Evolutionary conservation across 2,329 filamentous ascomycete genomes (phyloP), one percentile per base, ranked within the genome.

Genomic region (Colletotrichum caudatum): DNA sequence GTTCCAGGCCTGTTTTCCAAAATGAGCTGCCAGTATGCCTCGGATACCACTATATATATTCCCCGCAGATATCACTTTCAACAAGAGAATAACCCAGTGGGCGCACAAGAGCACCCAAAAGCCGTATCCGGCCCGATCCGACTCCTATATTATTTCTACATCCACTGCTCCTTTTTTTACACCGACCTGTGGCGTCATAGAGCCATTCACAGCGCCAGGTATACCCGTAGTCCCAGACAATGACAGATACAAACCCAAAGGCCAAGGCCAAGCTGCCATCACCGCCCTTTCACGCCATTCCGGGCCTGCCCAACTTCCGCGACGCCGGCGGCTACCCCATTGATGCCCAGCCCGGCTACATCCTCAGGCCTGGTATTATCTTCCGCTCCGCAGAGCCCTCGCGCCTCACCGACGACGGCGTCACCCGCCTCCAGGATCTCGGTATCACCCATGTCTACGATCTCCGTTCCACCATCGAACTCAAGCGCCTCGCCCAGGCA

Each of bases 321-420:
- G 91, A 93, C 77, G 82, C 92, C 35, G 91, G 90, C 73, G 89
- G 89, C 56, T 89, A 90, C 74, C 82, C 85, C 12, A 77, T 88
- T 57, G 69, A 79, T 35, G 75, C 74, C 5, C 69, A 76, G 16
- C 76, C 78, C 12, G 76, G 66, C 63, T 82, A 79, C 77, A 81
- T 79, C 64, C 78, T 93, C 72, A 85, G 87, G 35, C 82, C 82
- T 29, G 84, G 85, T 41, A 76, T 90, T 39, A 81, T 92, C 69
- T 95, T 89, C 81, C 90, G 93, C 68, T 90, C 90, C 60, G 92
- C 91, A 2, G 91, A 94, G 74, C 89, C 91, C 20, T 88, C 87
- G 23, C 82, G 82, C 68, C 82, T 92, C 50, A 89, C 88, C 1
- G 78, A 84, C 35, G 81, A 84, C 33, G 90, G 90, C 20, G 80